phyloP scores from a whole-genome alignment of 331 rosid species.

The Acacia pycnantha region DNA sequence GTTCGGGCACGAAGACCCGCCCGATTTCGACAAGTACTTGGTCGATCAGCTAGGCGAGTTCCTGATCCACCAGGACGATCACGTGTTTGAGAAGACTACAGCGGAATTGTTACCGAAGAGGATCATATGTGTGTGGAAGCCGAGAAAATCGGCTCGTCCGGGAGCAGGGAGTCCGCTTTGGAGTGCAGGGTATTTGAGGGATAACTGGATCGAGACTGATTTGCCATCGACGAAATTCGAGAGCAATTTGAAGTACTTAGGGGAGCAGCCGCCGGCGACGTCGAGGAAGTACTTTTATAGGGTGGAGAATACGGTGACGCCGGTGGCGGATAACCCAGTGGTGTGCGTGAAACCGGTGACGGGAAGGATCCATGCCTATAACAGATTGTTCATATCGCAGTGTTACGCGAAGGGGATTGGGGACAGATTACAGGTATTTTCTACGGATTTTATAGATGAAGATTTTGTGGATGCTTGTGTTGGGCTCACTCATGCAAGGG shows the following conservation, averaged over 20 bases:
- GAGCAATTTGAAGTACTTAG: slow-evolving; percentile 67
- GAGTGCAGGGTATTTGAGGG: slow-evolving; percentile 68
- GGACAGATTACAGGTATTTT: slow-evolving; percentile 71
- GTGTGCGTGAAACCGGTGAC: slow-evolving; percentile 89
- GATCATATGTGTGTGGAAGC: slow-evolving; percentile 87
- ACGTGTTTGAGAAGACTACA: slow-evolving; percentile 60
- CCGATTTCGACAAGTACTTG: slow-evolving; percentile 67
- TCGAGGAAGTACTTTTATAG: slow-evolving; percentile 81
- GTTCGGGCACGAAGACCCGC: slow-evolving; percentile 80
- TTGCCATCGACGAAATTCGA: slow-evolving; percentile 87
- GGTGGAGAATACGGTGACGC: slow-evolving; percentile 93
- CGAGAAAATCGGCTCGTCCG: slow-evolving; percentile 62
- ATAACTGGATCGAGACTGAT: slow-evolving; percentile 91
- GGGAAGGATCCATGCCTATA: slow-evolving; percentile 61
- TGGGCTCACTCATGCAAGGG: slow-evolving; percentile 73
- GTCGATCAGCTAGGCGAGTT: slow-evolving; percentile 67
- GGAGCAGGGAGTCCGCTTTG: slow-evolving; percentile 56
- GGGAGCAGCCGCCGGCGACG: slow-evolving; percentile 56
- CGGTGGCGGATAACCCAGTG: slow-evolving; percentile 71
- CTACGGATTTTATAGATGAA: slow-evolving; percentile 71
- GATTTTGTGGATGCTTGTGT: slow-evolving; percentile 89
- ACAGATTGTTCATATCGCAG: slow-evolving; percentile 71
- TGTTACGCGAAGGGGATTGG: slow-evolving; percentile 50
- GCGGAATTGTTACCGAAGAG: slow-evolving; percentile 68
- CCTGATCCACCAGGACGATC: slow-evolving; percentile 65